These are phyloP conservation scores for Kodamaea laetipori DNA, from an alignment of 805 yeast genomes.

Conservation along the genomic window DNA sequence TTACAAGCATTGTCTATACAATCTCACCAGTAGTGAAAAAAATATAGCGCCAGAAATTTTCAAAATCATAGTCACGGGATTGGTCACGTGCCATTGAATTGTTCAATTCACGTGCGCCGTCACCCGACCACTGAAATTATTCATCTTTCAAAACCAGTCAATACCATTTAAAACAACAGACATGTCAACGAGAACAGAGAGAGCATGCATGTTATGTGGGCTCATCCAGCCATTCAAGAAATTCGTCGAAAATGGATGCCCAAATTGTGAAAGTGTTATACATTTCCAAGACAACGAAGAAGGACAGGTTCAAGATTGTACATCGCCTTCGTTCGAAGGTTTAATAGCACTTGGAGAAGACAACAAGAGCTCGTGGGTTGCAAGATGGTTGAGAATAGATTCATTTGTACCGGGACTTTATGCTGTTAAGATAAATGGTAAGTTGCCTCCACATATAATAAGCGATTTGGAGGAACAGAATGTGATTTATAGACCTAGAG, in stretches of 20 bases:
- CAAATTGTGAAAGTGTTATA: conserved; percentile 90
- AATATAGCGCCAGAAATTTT: neutral
- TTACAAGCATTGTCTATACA: neutral
- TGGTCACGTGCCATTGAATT: neutral
- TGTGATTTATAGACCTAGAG: conserved; percentile 90
- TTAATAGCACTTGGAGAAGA: conserved; percentile 87
- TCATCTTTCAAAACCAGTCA: too few relatives aligned
- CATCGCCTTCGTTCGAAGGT: conserved; percentile 96
- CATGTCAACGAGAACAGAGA: conserved; percentile 65
- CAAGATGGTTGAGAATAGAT: conserved; percentile 91
- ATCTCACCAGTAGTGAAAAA: neutral
- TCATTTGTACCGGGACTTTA: conserved; percentile 86
- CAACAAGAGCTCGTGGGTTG: conserved; percentile 84
- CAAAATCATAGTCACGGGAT: too few relatives aligned
- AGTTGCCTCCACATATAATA: conserved; percentile 83
- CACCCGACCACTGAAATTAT: too few relatives aligned
- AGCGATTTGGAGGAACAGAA: conserved; percentile 72
- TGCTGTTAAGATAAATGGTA: conserved; percentile 92
- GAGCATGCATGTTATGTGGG: conserved; percentile 98
- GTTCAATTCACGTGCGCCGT: too few relatives aligned
- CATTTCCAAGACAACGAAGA: conserved; percentile 80
- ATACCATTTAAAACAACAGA: neutral
- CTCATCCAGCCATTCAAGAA: conserved; percentile 73
- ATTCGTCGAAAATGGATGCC: conserved; percentile 87
- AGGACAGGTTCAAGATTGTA: conserved; percentile 82